Evolutionary conservation across 495 filamentous ascomycete genomes (phyloP), one percentile per base, ranked within the genome.

Genomic region (Melanomma pulvis-pyrius): DNA sequence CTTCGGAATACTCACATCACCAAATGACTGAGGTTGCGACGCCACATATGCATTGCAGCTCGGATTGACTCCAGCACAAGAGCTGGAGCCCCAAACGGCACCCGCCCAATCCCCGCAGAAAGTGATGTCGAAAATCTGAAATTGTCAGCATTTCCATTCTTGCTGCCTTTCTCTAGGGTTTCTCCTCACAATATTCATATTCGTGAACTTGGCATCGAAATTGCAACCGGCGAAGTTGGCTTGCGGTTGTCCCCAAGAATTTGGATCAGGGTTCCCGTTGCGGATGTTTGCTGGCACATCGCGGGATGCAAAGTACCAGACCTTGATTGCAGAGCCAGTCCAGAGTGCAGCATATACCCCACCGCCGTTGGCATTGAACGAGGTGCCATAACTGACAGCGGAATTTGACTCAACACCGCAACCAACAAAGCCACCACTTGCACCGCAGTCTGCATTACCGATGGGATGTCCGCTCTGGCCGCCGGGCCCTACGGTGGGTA

Each of bases 61-160:
- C 25, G 63, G 67, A 41, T 63, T 68, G 1, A 63, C 34, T 3
- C 53, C 39, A 12, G 63, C 59, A 54, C 73, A 73, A 21, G 51
- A 44, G 22, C 61, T 62, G 13, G 34, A 53, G 19, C 65, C 61
- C 73, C 68, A 73, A 22, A 70, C 68, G 48, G 29, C 22, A n/a
- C 74, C 74, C 12, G 74, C 74, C 74, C 74, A 75, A n/a, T 66
- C 71, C 12, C 74, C 74, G 47, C 74, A 76, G 48, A 76, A 68
- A 0, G 71, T 71, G n/a, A 62, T 74, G 47, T 76, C 71, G 65
- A 76, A 67, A 30, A 76, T 68, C 58, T 96, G 84, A 83, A 75
- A 5, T n/a, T 22, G 41, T 59, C 26, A 59, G 39, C 6, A 47
- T 44, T 32, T 6, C 36, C 30, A 4, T 25, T 24, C 7, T 30